Evolutionary conservation across 2,329 filamentous ascomycete species (phyloP), one percentile per base, ranked within the genome.

Genomic region (Rutstroemia sp.): DNA sequence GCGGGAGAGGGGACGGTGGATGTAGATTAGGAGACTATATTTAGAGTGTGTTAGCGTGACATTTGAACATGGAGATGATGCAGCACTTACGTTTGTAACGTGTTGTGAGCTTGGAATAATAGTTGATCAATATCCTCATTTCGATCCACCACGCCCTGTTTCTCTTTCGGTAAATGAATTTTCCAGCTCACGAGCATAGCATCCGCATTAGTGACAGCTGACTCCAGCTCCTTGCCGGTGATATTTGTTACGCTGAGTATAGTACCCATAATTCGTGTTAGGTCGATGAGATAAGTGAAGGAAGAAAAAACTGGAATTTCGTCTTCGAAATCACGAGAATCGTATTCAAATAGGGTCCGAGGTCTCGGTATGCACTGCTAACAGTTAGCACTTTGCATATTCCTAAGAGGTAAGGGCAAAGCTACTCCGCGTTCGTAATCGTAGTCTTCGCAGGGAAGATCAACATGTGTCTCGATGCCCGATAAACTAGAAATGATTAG

Each of bases 361-460:
- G 73, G 65, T 21, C 61, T 61, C 14, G 71, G 70, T 45, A 75
- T 73, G 19, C 66, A 54, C 67, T 72, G 23, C 6, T 42, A 25
- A 8, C n/a, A 25, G 55, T 65, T 21, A 66, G 57, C 45, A 54
- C 14, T 5, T 42, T 23, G 27, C 5, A 18, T 18, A 12, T 41
- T 34, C 14, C 5, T 27, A 54, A 60, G 14, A 62, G 49, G 37
- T 4, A n/a, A 41, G 21, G 50, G 16, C 44, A 30, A 34, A 63
- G 71, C 63, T 65, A 74, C 72, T 57, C 72, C 72, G 58, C 69
- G 64, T 39, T 73, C 69, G 56, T 73, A 75, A 59, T 74, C 69
- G 64, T 66, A 71, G 59, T 74, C 71, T 61, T 74, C 73, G 49
- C 71, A 74, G 1, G 73, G 73, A 18, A 74, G 58, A 42, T 73